These are phyloP conservation scores for Hanseniaspora gamundiae DNA, from an alignment of 1,139 yeast species.

Conservation along the genomic window DNA sequence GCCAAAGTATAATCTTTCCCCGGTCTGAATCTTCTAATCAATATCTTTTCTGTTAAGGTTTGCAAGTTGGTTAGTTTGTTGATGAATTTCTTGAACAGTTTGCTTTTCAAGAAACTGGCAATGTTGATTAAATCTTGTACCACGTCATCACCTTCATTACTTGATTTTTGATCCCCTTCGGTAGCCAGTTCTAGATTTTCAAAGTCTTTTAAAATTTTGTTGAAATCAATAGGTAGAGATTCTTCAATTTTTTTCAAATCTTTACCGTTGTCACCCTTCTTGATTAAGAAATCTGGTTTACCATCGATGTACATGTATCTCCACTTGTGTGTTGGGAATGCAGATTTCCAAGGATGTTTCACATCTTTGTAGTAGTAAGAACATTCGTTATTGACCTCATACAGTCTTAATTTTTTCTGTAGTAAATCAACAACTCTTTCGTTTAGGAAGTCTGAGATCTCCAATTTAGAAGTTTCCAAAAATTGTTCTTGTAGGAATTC, in stretches of 20 bases:
- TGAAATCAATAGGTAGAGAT: slow-evolving; percentile 1
- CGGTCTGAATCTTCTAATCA: slow-evolving; percentile 83
- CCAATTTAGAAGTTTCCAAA: slow-evolving; percentile 56
- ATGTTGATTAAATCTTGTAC: slow-evolving; percentile 33
- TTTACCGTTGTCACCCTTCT: slow-evolving; percentile 16
- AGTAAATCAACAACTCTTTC: slow-evolving; percentile 39
- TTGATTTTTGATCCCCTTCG: slow-evolving; percentile 27
- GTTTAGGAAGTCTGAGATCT: slow-evolving; percentile 51
- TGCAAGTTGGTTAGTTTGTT: slow-evolving; percentile 48
- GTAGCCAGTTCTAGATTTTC: slow-evolving; percentile 42
- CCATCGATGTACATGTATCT: slow-evolving; percentile 78
- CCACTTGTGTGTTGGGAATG: slow-evolving; percentile 91
- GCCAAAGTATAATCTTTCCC: slow-evolving; percentile 92
- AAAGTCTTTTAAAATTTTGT: slow-evolving; percentile 19
- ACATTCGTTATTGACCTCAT: slow-evolving; percentile 46
- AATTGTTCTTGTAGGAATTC: slow-evolving; percentile 38
- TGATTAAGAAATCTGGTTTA: slow-evolving; percentile 26
- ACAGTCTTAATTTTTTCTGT: slow-evolving; percentile 34
- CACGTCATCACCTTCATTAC: slow-evolving; percentile 18
- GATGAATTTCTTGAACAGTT: slow-evolving; percentile 62
- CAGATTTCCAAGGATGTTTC: slow-evolving; percentile 71
- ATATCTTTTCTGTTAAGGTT: slow-evolving; percentile 52
- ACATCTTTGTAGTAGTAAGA: slow-evolving; percentile 52
- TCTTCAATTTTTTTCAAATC: slow-evolving; percentile 2
- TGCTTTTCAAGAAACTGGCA: slow-evolving; percentile 47